Base-by-base conservation (phyloP, 805 yeast species). In the Blastobotrys peoriensis region DNA sequence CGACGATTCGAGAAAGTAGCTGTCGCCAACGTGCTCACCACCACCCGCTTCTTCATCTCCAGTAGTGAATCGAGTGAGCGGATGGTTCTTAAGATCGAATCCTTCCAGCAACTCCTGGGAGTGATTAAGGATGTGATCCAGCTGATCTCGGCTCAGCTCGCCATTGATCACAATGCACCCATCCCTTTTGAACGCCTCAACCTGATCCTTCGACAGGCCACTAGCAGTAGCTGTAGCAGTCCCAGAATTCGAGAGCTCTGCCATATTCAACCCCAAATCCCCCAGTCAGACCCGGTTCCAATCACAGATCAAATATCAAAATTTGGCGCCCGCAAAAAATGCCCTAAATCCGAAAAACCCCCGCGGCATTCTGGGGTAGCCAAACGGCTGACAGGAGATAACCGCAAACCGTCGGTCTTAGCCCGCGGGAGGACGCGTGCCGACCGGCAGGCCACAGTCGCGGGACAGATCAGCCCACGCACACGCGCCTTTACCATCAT, bases 61-160 rank as follows among this genome's bases (percentile, higher is more conserved):
- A 1, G 93, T 84, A 30, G 79, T 76, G 68, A 84, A 84, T 58
- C 73, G 75, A 8, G 89, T 83, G 58, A 74, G 57, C 13, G 94
- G 91, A 54, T 85, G 93, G 5, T 63, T 63, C 2, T 64, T 52
- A 5, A 79, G 52, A 51, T 81, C 81, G 40, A 84, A 70, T 4
- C 69, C 64, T 0, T 57, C 51, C 38, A 81, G 66, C 21, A 84
- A 63, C 16, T 59, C 43, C 10, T 66, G 63, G 2, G 84, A 68
- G 49, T 72, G 70, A 0, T 49, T 42, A 36, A 78, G 58, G 30
- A 83, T 59, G 0, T 50, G 54, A 0, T 50, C 38, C 3, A 76
- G 71, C 36, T 74, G 71, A 1, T 64, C 66, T 1, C 57, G 49
- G 1, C 70, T 51, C 16, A 84, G 65, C 52, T 79, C 86, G 44